phyloP scores from a whole-genome alignment of 2,329 filamentous ascomycete species.

The Cryphonectria radicalis region DNA sequence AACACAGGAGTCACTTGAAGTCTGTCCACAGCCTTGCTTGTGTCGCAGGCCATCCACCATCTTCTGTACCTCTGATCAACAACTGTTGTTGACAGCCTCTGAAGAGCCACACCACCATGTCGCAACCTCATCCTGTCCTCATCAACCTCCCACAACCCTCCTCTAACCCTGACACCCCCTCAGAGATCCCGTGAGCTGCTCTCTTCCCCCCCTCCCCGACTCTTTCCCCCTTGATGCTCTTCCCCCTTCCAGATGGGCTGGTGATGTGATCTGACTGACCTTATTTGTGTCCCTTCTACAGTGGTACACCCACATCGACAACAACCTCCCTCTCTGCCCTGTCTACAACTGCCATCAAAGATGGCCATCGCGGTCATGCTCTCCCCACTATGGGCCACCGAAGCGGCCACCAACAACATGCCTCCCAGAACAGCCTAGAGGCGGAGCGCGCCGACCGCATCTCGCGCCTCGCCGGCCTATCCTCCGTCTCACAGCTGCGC shows the following conservation, averaged over 20 bases:
- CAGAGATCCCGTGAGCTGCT: conserved; percentile 79
- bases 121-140: conserved; percentile 62
- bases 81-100: not conserved
- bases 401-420: conserved; percentile 61
- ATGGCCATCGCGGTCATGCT: conserved; percentile 85
- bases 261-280: conserved; percentile 29
- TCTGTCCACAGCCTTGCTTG: not conserved
- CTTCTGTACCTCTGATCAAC: not conserved
- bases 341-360: conserved; percentile 94
- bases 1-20: not conserved
- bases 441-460: conserved; percentile 94
- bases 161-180: conserved; percentile 83
- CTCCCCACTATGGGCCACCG: conserved; percentile 61
- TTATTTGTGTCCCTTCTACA: conserved; percentile 41
- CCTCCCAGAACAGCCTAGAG: conserved; percentile 76
- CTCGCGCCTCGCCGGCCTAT: conserved; percentile 89
- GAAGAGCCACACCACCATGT: conserved; percentile 33
- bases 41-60: not conserved
- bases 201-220: not conserved
- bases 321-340: conserved; percentile 91
- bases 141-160: conserved; percentile 84
- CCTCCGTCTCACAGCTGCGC: conserved; percentile 80
- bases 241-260: not conserved
- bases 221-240: not conserved
- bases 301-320: conserved; percentile 89